Base-by-base conservation (phyloP, 768 basidiomycete species). In the Lyophyllum shimeji region DNA sequence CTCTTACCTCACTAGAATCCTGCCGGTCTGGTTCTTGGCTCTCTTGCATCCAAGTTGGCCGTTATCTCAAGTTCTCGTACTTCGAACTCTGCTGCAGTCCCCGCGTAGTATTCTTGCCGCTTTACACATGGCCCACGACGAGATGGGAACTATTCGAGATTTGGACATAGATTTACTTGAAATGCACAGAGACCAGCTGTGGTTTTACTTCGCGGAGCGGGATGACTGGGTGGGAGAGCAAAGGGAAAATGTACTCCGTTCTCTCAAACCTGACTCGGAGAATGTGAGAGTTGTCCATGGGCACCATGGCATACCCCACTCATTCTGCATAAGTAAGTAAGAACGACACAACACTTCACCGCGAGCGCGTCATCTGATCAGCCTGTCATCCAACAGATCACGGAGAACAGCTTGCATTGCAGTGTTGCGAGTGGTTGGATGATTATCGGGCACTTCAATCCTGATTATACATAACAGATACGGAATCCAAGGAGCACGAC, bases 141-240 rank as follows among this genome's bases (percentile, higher is more conserved):
- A 92, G 70, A 90, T 91, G 87, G 66, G 71, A 17, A 70, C 65
- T 1, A 85, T 93, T 46, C 73, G 66, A 29, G 78, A 72, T 7
- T 71, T 85, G 3, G 87, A 91, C 61, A 33, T 70, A 17, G 63
- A 61, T 0, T 67, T 82, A 50, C 70, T 84, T n/a, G 61, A 71
- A 18, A 57, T 74, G 44, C 72, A 80, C 47, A 65, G 66, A 37
- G 56, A 72, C 40, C 69, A 74, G 45, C 62, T 76, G 15, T 71
- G 75, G 59, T 70, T 87, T 18, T 86, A 83, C 64, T 89, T 84
- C 69, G 88, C 82, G 2, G 74, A 80, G 37, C 29, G 69, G 6
- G 89, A 91, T 64, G 80, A 79, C 44, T 91, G 89, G 89, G 85
- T 92, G 39, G 86, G 85, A 7, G 69, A 76, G 47, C 76, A 87